Base-by-base conservation (phyloP, 768 basidiomycete genomes). In the Lentinula detonsa region DNA sequence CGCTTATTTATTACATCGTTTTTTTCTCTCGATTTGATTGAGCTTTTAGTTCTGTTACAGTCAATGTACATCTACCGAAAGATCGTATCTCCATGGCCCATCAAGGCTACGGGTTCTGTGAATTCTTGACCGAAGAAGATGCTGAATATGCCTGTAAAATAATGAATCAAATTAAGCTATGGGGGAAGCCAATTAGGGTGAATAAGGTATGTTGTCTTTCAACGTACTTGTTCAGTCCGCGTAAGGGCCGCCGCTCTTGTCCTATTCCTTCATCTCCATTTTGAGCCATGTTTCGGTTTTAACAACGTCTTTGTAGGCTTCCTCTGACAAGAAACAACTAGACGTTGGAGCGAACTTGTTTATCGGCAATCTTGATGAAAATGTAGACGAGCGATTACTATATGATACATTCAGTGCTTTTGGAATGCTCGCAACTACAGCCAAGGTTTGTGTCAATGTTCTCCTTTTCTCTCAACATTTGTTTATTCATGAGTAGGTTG, bases 121-220 rank as follows among this genome's bases (percentile, higher is more conserved):
- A 99, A 80, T 98, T 99, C 74, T 78, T 96, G 75, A 95, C 95
- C 42, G 95, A 98, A 78, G 95, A 97, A 73, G 97, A 98, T 76
- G 95, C 97, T 64, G 97, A 99, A 75, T 99, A 99, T 74, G 96
- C 95, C 61, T 98, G 96, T 83, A 97, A 98, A 82, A 98, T 98
- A 68, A 98, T 98, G 96, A 99, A 99, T 73, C 96, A 98, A 81
- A 98, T 99, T 72, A 99, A 99, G 75, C 75, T 99, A 57, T 99
- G 91, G 85, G 97, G 97, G 28, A 98, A 98, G 72, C 97, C 97
- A 35, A 97, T 99, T 62, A 83, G 97, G 65, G 96, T 99, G 65
- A 98, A 98, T 82, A 99, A 98, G 88, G 94, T 91, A 65, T 70
- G 87, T 77, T 54, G 49, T 66, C 70, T 67, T 57, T 68, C 65